These are phyloP conservation scores for Paramyrothecium roridum DNA, from an alignment of 2,329 filamentous ascomycete genomes.

Conservation along the genomic window DNA sequence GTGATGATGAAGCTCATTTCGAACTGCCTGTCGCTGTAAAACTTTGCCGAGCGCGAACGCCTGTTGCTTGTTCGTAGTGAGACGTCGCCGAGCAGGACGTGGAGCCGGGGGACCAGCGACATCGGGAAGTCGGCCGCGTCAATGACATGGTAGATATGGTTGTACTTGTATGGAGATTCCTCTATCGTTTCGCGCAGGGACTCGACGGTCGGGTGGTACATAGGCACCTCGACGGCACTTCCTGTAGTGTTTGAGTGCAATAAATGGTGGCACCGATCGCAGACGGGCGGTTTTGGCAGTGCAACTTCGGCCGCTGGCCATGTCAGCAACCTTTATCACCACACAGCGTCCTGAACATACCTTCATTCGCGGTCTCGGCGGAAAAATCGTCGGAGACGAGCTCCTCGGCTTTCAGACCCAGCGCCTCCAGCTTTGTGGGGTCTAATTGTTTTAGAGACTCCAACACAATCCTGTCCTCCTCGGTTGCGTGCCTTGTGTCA, in stretches of 20 bases:
- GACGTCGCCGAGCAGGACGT: conserved; percentile 66
- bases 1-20: conserved; percentile 92
- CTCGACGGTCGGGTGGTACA: conserved; percentile 77
- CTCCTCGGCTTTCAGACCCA: conserved; percentile 42
- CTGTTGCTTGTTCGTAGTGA: conserved; percentile 78
- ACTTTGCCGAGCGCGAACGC: conserved; percentile 66
- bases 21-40: conserved; percentile 62
- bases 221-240: conserved; percentile 46
- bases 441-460: conserved; percentile 41
- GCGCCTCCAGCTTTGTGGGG: conserved; percentile 34
- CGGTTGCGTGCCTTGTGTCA: conserved; percentile 9
- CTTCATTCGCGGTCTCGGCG: background rate
- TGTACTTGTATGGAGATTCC: conserved; percentile 84
- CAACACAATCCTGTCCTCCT: conserved; percentile 46
- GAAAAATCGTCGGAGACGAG: conserved; percentile 25
- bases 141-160: conserved; percentile 92
- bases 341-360: background rate
- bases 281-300: conserved; percentile 55
- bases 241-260: conserved; percentile 68
- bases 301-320: too few species aligned
- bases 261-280: conserved; percentile 83
- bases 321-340: too few species aligned
- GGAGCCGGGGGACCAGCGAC: conserved; percentile 78
- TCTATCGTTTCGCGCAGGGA: conserved; percentile 80
- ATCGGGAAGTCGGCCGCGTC: conserved; percentile 97